phyloP scores from a whole-genome alignment of 805 yeast species.

The Wickerhamiella shivajii region DNA sequence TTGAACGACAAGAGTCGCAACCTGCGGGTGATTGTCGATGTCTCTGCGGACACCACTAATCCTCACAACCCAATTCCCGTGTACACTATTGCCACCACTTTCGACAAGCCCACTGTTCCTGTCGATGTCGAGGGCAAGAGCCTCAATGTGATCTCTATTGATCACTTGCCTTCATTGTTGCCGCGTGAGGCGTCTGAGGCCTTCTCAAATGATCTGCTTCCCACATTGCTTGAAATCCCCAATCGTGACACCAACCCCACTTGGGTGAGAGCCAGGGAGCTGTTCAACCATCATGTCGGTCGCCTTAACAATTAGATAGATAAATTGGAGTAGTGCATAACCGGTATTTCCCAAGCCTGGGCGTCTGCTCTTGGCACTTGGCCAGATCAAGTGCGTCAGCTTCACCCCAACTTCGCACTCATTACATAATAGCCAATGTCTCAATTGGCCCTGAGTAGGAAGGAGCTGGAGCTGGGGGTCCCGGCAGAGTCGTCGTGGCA shows the following conservation, averaged over 20 bases:
- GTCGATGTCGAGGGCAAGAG: slow-evolving; percentile 77
- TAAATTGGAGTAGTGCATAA: slow-evolving; percentile 1
- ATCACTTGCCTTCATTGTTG: slow-evolving; percentile 85
- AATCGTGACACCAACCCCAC: slow-evolving; percentile 72
- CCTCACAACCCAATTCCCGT: slow-evolving; percentile 98
- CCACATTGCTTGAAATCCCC: slow-evolving; percentile 75
- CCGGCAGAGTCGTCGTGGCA: slow-evolving; percentile 75
- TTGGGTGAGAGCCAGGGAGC: slow-evolving; percentile 77
- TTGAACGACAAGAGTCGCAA: slow-evolving; percentile 54
- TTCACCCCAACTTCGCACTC: no score
- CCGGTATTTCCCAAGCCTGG: background rate
- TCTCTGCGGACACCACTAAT: slow-evolving; percentile 96
- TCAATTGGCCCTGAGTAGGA: slow-evolving; percentile 53
- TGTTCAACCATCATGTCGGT: slow-evolving; percentile 73
- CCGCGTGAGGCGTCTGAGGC: slow-evolving; percentile 97
- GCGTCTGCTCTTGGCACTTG: no score
- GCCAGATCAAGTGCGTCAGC: no score
- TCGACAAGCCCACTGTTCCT: slow-evolving; percentile 75
- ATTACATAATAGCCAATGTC: no score
- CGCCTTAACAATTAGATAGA: no score
- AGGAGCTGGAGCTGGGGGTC: slow-evolving; percentile 49
- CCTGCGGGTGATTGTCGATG: slow-evolving; percentile 88
- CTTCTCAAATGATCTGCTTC: slow-evolving; percentile 75
- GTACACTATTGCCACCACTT: slow-evolving; percentile 77
- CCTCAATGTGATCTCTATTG: slow-evolving; percentile 84